These are phyloP conservation scores for Rhodotorula glutinis DNA, from an alignment of 1,284 basidiomycete species.

Conservation along the genomic window DNA sequence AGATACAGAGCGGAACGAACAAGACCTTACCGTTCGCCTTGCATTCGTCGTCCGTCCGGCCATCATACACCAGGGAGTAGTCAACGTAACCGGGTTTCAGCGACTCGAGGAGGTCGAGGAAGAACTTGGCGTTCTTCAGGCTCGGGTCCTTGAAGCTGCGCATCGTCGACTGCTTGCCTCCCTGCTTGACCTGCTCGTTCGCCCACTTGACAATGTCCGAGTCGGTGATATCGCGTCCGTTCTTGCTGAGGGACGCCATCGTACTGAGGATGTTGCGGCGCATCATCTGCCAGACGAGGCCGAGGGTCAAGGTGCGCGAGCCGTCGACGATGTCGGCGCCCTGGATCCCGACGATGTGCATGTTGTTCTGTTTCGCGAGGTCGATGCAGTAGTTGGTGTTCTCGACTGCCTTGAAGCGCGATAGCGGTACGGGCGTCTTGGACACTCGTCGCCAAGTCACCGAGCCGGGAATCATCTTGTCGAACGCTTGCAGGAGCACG, in stretches of 20 bases:
- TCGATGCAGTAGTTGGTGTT: constrained; percentile 97
- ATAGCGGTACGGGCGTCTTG: constrained; percentile 80
- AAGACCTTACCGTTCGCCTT: constrained; percentile 74
- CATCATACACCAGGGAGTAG: constrained; percentile 71
- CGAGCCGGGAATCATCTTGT: constrained; percentile 86
- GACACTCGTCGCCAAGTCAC: constrained; percentile 92
- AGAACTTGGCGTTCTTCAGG: constrained; percentile 86
- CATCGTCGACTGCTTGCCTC: constrained; percentile 64
- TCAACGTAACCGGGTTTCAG: constrained; percentile 94
- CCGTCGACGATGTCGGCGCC: constrained; percentile 96
- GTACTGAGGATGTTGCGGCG: constrained; percentile 86
- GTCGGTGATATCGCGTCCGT: constrained; percentile 79
- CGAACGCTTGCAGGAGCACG: constrained; percentile 90
- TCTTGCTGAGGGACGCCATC: constrained; percentile 70
- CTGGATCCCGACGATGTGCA: constrained; percentile 97
- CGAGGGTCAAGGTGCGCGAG: constrained; percentile 83
- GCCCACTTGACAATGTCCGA: constrained; percentile 95
- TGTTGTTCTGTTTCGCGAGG: constrained; percentile 82
- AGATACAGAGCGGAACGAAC: neutral
- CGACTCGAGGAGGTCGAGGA: constrained; percentile 87
- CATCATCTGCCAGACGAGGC: constrained; percentile 98
- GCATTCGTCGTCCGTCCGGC: constrained; percentile 76
- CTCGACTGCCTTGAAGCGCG: constrained; percentile 94
- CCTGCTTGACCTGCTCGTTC: constrained; percentile 78
- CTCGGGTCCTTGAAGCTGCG: constrained; percentile 91